phyloP scores from a whole-genome alignment of 345 rosid genomes.

The Lepidium africanum region DNA sequence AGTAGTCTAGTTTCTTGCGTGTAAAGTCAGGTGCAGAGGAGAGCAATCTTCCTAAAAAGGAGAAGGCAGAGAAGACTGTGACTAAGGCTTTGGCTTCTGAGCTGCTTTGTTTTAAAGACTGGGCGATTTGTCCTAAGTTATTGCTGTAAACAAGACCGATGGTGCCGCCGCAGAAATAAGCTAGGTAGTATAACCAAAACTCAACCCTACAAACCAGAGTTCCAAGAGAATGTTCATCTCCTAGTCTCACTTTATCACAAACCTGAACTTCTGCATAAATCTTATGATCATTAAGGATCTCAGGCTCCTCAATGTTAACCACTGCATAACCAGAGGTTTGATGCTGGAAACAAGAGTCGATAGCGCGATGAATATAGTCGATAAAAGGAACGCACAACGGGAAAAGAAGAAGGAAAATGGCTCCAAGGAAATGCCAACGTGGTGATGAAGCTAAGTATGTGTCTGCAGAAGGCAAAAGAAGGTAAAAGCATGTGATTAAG shows the following conservation, averaged over 20 bases:
- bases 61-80: slow-evolving; percentile 69
- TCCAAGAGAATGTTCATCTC: slow-evolving; percentile 63
- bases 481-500: slow-evolving; percentile 58
- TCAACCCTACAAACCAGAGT: slow-evolving; percentile 46
- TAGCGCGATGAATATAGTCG: slow-evolving; percentile 5
- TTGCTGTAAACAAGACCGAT: slow-evolving; percentile 81
- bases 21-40: slow-evolving; percentile 78
- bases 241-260: slow-evolving; percentile 36
- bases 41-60: slow-evolving; percentile 78
- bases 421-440: slow-evolving; percentile 51
- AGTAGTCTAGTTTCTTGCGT: slow-evolving; percentile 33
- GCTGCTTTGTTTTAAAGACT: slow-evolving; percentile 48
- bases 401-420: slow-evolving; percentile 42
- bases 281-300: slow-evolving; percentile 36
- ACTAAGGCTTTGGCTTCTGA: slow-evolving; percentile 36
- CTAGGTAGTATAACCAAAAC: slow-evolving; percentile 68
- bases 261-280: slow-evolving; percentile 31
- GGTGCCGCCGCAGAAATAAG: slow-evolving; percentile 76
- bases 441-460: slow-evolving; percentile 34
- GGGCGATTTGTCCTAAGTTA: slow-evolving; percentile 74
- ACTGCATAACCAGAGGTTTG: slow-evolving; percentile 49
- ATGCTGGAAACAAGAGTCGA: slow-evolving; percentile 41
- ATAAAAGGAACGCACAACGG: slow-evolving; percentile 58
- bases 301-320: slow-evolving; percentile 69
- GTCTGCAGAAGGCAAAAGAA: slow-evolving; percentile 49